Conservation (phyloP, 495 filamentous ascomycete species). For the Penicillium cosmopolitanum region DNA sequence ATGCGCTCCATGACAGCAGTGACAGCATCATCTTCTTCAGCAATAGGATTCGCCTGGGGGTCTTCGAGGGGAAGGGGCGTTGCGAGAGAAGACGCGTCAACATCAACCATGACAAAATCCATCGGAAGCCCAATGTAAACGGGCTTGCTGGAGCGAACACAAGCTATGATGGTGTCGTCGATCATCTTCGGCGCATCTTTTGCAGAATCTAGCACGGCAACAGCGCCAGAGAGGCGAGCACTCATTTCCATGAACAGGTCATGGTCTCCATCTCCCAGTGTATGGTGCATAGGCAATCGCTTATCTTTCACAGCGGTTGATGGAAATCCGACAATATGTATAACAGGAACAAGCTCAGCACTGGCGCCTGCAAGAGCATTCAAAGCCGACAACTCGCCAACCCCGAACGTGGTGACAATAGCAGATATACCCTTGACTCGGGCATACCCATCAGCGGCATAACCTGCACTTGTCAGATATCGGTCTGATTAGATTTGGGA, state of each 20-base stretch:
- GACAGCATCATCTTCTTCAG: constrained; percentile 8
- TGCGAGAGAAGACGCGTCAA: constrained; percentile 15
- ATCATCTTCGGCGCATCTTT: constrained; percentile 13
- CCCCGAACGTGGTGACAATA: constrained; percentile 77
- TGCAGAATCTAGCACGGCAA: constrained; percentile 8
- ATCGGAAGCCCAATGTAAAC: constrained; percentile 20
- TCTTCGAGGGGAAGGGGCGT: neutral
- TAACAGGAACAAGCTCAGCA: constrained; percentile 74
- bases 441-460: constrained; percentile 81
- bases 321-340: constrained; percentile 74
- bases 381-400: constrained; percentile 75
- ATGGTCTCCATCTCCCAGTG: constrained; percentile 43
- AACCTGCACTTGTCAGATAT: constrained; percentile 29
- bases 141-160: constrained; percentile 16
- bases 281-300: constrained; percentile 42
- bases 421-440: constrained; percentile 70
- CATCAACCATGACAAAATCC: constrained; percentile 14
- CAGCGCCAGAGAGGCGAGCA: constrained; percentile 10
- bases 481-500: neutral
- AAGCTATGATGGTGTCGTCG: constrained; percentile 17
- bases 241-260: constrained; percentile 37
- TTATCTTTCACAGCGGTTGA: constrained; percentile 26
- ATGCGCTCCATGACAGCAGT: constrained; percentile 1
- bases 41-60: neutral
- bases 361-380: constrained; percentile 73